phyloP scores from a whole-genome alignment of 108 stramenopile genomes.

The Cylindrotheca fusiformis region DNA sequence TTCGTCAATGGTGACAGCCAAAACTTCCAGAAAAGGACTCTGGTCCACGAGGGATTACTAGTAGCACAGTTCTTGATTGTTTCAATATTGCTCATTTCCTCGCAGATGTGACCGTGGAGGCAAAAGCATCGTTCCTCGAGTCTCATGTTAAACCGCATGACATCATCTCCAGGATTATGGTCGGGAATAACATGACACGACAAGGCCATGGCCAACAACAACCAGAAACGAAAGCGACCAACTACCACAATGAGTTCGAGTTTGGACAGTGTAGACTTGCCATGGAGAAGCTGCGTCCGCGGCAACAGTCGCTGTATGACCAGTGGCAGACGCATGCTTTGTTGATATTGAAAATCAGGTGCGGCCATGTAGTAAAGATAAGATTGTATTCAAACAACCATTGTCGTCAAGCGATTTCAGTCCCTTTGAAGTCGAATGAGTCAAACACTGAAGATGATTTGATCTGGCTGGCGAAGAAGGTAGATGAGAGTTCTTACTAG shows the following conservation, averaged over 20 bases:
- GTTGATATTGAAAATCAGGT: no score
- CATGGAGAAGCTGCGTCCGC: no score
- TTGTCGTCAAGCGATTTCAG: no score
- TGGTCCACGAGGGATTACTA: constrained; percentile 7
- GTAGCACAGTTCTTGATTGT: not conserved
- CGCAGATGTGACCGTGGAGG: constrained; percentile 48
- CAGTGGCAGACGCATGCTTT: no score
- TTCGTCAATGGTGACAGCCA: constrained; percentile 65
- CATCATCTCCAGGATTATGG: constrained; percentile 56
- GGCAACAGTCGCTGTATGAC: no score
- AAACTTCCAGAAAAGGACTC: no score
- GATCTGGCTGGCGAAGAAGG: no score
- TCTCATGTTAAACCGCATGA: constrained; percentile 55
- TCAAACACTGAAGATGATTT: no score
- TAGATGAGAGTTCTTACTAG: no score
- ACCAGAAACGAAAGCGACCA: constrained; percentile 36
- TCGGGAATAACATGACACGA: constrained; percentile 46
- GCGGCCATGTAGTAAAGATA: no score
- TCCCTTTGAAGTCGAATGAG: no score
- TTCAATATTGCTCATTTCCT: not conserved
- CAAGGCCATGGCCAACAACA: constrained; percentile 50
- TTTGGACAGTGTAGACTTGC: constrained; percentile 1
- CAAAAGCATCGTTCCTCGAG: constrained; percentile 52
- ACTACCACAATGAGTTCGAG: constrained; percentile 1
- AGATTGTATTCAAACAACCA: no score